These are phyloP conservation scores for Pseudoscleropodium purum DNA, from an alignment of 225 moss, liverwort and hornwort genomes.

Conservation along the genomic window DNA sequence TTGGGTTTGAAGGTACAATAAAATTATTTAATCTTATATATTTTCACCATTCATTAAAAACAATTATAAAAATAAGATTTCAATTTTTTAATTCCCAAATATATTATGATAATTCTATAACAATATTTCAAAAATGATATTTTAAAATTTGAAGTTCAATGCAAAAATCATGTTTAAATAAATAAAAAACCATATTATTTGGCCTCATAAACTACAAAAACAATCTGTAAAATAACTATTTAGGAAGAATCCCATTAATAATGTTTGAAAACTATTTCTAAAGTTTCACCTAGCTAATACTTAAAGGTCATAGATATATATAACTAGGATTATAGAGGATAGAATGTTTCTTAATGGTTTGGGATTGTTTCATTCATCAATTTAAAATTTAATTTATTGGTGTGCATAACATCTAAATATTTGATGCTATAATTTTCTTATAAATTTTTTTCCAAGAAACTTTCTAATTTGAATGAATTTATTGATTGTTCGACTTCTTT, in stretches of 20 bases:
- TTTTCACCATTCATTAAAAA: neutral
- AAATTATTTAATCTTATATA: too few species aligned
- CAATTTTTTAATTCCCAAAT: neutral
- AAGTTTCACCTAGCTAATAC: neutral
- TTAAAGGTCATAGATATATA: neutral
- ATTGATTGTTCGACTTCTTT: accelerated
- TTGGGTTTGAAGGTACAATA: slow-evolving; percentile 17
- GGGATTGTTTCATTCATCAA: neutral
- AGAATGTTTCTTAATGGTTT: neutral
- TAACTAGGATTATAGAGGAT: neutral
- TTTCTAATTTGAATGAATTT: neutral
- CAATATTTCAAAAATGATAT: too few species aligned
- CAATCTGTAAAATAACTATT: neutral
- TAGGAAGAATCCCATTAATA: neutral
- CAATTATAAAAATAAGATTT: neutral
- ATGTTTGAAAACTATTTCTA: neutral
- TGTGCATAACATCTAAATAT: neutral
- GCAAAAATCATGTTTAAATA: neutral
- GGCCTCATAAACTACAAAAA: too few species aligned
- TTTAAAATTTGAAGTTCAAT: neutral
- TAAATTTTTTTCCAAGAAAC: too few species aligned
- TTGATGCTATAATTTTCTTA: neutral
- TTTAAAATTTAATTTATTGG: neutral
- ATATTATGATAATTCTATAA: neutral
- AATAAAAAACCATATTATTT: neutral